phyloP scores from a whole-genome alignment of 306 rosid species.

The Cicer arietinum region DNA sequence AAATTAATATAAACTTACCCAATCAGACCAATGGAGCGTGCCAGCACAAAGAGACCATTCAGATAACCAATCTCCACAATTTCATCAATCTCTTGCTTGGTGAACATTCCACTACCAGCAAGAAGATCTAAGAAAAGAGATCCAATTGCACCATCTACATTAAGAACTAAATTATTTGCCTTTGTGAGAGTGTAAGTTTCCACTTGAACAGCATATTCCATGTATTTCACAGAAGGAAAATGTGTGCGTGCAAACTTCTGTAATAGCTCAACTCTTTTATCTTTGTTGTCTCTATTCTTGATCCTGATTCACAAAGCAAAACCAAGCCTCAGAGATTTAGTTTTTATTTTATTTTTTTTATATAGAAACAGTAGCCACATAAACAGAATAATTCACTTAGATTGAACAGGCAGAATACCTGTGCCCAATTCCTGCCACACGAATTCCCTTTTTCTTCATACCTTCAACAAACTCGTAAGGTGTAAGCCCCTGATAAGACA shows the following conservation, averaged over 20 bases:
- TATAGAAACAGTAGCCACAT: constrained; percentile 29
- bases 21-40: constrained; percentile 97
- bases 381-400: constrained; percentile 25
- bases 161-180: constrained; percentile 94
- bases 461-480: constrained; percentile 95
- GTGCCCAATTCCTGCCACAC: constrained; percentile 99
- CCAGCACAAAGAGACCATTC: constrained; percentile 93
- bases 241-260: constrained; percentile 86
- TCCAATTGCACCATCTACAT: constrained; percentile 99
- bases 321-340: constrained; percentile 36
- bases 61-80: constrained; percentile 95
- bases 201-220: constrained; percentile 96
- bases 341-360: not conserved
- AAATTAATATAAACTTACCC: constrained; percentile 66
- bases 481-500: constrained; percentile 70
- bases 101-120: constrained; percentile 97
- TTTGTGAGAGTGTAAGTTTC: constrained; percentile 93
- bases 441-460: constrained; percentile 98
- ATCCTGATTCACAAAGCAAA: constrained; percentile 68
- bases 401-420: constrained; percentile 56
- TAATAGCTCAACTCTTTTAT: constrained; percentile 95
- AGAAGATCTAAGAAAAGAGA: constrained; percentile 98
- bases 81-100: constrained; percentile 89
- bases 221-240: constrained; percentile 96
- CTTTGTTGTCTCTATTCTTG: constrained; percentile 97